Percentiles rank a stretch among this genome's conserved stretches.
These are phyloP conservation scores for Arachnomyces sp. DNA, from an alignment of 2,329 filamentous ascomycete genomes.

Conservation along the genomic window DNA sequence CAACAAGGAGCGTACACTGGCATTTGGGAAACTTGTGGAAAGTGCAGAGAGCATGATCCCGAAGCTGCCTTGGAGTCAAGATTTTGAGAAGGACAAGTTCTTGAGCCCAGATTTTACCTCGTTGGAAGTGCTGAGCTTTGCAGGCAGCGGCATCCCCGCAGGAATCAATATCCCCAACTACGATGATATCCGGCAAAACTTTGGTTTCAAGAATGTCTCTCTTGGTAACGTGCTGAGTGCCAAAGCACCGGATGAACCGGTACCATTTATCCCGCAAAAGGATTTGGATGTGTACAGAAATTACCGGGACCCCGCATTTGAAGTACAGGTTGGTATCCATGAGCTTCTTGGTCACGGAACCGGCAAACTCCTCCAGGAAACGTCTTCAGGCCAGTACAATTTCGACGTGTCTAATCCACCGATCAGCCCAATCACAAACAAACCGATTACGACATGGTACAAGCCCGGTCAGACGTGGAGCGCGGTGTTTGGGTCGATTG, in stretches of 20 bases:
- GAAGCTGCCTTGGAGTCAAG: constrained; percentile 75
- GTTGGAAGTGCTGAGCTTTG: constrained; percentile 81
- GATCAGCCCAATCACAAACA: constrained; percentile 67
- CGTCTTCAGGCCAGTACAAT: constrained; percentile 71
- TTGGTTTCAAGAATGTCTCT: constrained; percentile 66
- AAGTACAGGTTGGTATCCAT: constrained; percentile 92
- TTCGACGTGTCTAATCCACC: constrained; percentile 80
- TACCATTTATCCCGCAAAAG: constrained; percentile 76
- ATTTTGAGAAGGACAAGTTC: constrained; percentile 96
- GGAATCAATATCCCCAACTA: constrained; percentile 54
- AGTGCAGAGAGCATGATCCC: constrained; percentile 78
- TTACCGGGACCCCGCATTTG: constrained; percentile 80
- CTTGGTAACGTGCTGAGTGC: constrained; percentile 88
- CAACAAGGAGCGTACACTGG: constrained; percentile 81
- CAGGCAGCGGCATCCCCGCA: constrained; percentile 55
- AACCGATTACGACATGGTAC: constrained; percentile 80
- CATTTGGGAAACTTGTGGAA: constrained; percentile 77
- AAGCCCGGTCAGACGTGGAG: constrained; percentile 94
- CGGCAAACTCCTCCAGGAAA: constrained; percentile 89
- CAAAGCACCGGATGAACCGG: constrained; percentile 83
- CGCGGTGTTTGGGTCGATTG: constrained; percentile 79
- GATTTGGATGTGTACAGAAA: constrained; percentile 74
- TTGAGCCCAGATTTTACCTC: constrained; percentile 92
- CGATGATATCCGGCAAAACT: constrained; percentile 52
- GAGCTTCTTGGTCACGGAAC: constrained; percentile 85